These are phyloP conservation scores for Hansenula anomala DNA, from an alignment of 1,139 yeast genomes.

Conservation along the genomic window DNA sequence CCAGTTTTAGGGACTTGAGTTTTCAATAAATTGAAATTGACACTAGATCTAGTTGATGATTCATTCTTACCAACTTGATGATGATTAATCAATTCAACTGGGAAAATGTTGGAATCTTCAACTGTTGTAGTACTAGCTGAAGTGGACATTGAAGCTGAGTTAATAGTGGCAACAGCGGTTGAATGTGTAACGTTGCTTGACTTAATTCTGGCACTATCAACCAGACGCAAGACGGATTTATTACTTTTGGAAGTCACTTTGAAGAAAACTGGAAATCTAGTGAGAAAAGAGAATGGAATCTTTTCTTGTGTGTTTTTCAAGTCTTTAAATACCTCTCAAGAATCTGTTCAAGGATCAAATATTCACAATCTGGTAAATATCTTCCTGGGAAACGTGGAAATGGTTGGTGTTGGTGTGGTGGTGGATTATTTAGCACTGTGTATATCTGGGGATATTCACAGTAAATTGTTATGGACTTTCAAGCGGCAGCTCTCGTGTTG, in stretches of 20 bases:
- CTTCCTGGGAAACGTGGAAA: no score
- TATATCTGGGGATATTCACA: slow-evolving; percentile 3
- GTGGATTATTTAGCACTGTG: slow-evolving; percentile 9
- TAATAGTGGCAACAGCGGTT: slow-evolving; percentile 11
- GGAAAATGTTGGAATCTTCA: neutral
- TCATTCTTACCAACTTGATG: neutral
- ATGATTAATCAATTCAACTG: neutral
- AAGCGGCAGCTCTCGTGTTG: slow-evolving; percentile 25
- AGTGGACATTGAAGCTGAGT: slow-evolving; percentile 14
- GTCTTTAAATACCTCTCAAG: no score
- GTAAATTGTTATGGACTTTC: slow-evolving; percentile 12
- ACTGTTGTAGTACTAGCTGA: slow-evolving; percentile 6
- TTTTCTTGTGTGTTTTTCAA: no score
- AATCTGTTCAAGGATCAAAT: no score
- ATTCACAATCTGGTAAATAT: no score
- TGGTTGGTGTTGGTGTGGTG: neutral
- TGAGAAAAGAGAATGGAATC: no score
- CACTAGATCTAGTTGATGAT: neutral
- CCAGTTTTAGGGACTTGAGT: slow-evolving; percentile 1
- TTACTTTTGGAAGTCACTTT: slow-evolving; percentile 13
- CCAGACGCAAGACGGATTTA: slow-evolving; percentile 11
- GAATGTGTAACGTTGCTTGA: slow-evolving; percentile 8
- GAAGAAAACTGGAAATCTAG: no score
- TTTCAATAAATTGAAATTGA: slow-evolving; percentile 9
- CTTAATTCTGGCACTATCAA: slow-evolving; percentile 14